These are phyloP conservation scores for Rosa hybrid DNA, from an alignment of 331 rosid genomes.

Conservation along the genomic window DNA sequence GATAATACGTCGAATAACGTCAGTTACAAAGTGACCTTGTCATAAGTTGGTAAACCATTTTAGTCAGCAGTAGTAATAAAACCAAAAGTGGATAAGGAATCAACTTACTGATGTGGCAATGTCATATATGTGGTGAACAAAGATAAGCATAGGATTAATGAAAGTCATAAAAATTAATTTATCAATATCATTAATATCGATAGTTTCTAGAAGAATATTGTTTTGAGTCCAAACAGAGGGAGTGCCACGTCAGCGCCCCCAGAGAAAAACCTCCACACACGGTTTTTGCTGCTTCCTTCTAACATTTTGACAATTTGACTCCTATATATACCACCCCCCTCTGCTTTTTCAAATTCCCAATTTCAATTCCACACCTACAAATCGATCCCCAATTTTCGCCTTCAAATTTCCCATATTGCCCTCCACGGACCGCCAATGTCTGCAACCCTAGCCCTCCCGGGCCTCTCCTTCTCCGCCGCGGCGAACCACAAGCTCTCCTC, in stretches of 20 bases:
- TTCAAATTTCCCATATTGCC: not conserved
- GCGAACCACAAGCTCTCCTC: not conserved
- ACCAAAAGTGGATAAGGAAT: not conserved
- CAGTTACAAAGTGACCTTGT: too few species aligned
- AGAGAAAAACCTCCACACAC: conserved; percentile 3
- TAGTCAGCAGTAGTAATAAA: not conserved
- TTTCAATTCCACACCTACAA: not conserved
- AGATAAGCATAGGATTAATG: not conserved
- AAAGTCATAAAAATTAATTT: not conserved
- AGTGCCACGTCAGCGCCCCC: conserved; percentile 29
- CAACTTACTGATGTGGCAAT: not conserved
- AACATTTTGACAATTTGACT: not conserved
- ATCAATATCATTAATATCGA: too few species aligned
- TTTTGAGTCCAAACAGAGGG: not conserved
- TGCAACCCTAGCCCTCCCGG: conserved; percentile 27
- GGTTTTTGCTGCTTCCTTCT: not conserved
- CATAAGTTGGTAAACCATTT: too few species aligned
- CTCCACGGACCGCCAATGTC: conserved; percentile 28
- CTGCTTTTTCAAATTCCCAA: not conserved
- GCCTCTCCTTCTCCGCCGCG: conserved; percentile 6
- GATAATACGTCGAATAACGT: too few species aligned
- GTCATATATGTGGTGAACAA: not conserved
- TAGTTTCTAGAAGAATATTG: too few species aligned
- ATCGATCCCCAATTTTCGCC: not conserved
- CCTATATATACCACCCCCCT: not conserved